phyloP scores from a whole-genome alignment of 1,284 basidiomycete species.

The Microbotryum lychnidis-dioicae region DNA sequence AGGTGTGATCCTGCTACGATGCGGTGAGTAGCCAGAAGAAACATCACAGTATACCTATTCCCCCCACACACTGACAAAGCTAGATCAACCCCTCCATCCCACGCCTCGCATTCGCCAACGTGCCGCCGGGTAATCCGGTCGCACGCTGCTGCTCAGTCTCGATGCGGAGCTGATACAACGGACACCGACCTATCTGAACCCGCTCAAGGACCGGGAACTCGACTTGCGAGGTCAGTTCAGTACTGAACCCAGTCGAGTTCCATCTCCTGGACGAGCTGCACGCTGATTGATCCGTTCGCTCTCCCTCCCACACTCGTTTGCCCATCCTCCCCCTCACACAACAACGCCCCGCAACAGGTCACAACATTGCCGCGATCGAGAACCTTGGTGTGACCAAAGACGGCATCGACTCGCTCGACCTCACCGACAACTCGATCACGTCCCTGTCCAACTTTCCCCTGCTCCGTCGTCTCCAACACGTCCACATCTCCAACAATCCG shows the following conservation, averaged over 20 bases:
- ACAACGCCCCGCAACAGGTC: slow-evolving; percentile 50
- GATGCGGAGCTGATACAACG: slow-evolving; percentile 80
- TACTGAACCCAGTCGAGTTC: slow-evolving; percentile 10
- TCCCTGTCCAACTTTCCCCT: slow-evolving; percentile 79
- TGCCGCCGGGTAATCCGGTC: neutral
- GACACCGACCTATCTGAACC: slow-evolving; percentile 69
- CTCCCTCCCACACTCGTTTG: slow-evolving; percentile 1
- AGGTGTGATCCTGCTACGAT: too few relatives aligned
- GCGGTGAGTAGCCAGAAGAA: too few relatives aligned
- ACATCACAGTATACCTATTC: too few relatives aligned
- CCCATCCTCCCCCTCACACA: too few relatives aligned
- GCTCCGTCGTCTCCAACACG: slow-evolving; percentile 65
- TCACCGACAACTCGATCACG: slow-evolving; percentile 90
- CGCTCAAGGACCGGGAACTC: slow-evolving; percentile 87
- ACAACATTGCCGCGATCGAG: slow-evolving; percentile 97
- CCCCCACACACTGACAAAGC: too few relatives aligned
- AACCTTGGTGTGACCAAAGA: slow-evolving; percentile 91
- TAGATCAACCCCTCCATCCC: neutral
- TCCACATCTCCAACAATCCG: slow-evolving; percentile 81
- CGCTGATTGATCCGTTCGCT: neutral
- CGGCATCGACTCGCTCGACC: slow-evolving; percentile 70
- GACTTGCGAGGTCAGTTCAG: slow-evolving; percentile 80
- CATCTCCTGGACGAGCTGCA: neutral
- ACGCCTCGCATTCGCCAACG: neutral
- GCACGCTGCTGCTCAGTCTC: slow-evolving; percentile 42